Conservation (phyloP, 1,139 yeast species). For the Kodamaea plutei region DNA sequence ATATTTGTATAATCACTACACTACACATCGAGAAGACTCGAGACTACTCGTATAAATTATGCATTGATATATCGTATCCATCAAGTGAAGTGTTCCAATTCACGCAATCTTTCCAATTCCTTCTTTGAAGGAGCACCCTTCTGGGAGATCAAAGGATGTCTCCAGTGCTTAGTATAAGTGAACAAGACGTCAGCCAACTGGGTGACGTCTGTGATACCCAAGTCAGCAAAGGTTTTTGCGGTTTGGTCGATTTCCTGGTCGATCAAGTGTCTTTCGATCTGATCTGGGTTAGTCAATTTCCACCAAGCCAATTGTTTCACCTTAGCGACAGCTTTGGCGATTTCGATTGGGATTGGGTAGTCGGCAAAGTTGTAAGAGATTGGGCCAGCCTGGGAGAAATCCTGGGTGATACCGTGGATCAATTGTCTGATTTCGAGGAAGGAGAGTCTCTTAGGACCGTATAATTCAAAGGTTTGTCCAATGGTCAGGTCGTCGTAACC, state of each 20-base stretch:
- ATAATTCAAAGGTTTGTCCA: constrained; percentile 73
- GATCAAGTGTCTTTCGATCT: constrained; percentile 69
- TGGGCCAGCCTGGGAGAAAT: constrained; percentile 53
- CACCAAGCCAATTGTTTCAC: constrained; percentile 60
- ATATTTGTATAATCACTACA: too few species aligned
- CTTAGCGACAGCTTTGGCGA: constrained; percentile 44
- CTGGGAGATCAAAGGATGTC: constrained; percentile 50
- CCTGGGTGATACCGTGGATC: constrained; percentile 62
- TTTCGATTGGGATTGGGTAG: constrained; percentile 35
- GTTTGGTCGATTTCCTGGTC: constrained; percentile 60
- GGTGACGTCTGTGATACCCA: constrained; percentile 65
- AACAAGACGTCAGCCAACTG: constrained; percentile 66
- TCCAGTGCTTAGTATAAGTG: constrained; percentile 54
- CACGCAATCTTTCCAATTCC: constrained; percentile 42
- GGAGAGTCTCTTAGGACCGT: constrained; percentile 68
- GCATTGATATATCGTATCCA: not conserved
- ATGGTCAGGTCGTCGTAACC: constrained; percentile 79
- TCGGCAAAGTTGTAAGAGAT: constrained; percentile 52
- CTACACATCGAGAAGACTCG: too few species aligned
- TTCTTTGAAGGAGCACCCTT: constrained; percentile 43
- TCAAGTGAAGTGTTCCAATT: constrained; percentile 42
- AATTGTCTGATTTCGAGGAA: constrained; percentile 64
- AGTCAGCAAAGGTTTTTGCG: constrained; percentile 66
- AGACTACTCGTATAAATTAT: too few species aligned
- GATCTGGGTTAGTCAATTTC: constrained; percentile 69